Conservation (phyloP, 1,139 yeast species). For the Yamadazyma buinensis region DNA sequence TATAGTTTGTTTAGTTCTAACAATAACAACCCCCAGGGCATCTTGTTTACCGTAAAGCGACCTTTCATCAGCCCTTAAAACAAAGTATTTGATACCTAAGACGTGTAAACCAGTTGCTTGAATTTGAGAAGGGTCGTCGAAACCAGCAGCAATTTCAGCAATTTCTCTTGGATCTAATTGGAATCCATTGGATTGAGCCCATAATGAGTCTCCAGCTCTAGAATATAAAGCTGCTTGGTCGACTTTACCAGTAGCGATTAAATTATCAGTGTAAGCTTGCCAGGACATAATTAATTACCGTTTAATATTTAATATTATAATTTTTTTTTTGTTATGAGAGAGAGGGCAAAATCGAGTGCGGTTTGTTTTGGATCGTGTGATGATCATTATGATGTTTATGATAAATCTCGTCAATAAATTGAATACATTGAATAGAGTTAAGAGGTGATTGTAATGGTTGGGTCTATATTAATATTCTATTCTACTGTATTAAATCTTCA, state of each 20-base stretch:
- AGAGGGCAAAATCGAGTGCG: too few relatives aligned
- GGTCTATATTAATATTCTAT: too few relatives aligned
- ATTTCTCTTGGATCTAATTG: slow-evolving; percentile 70
- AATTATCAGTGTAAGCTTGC: slow-evolving; percentile 91
- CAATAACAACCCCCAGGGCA: slow-evolving; percentile 84
- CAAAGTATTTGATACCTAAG: slow-evolving; percentile 81
- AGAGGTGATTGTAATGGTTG: too few relatives aligned
- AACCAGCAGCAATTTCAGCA: slow-evolving; percentile 70
- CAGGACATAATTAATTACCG: slow-evolving; percentile 33
- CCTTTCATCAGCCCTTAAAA: slow-evolving; percentile 87
- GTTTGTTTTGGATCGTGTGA: too few relatives aligned
- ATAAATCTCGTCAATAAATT: too few relatives aligned
- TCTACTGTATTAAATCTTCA: slow-evolving; percentile 13
- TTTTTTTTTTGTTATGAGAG: too few relatives aligned
- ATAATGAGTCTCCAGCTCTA: slow-evolving; percentile 87
- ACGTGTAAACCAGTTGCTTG: slow-evolving; percentile 85
- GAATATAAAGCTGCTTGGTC: slow-evolving; percentile 93
- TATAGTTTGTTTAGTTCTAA: slow-evolving; percentile 90
- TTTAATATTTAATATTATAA: too few relatives aligned
- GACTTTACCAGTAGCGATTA: slow-evolving; percentile 77
- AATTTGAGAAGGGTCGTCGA: slow-evolving; percentile 70
- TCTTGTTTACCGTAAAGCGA: slow-evolving; percentile 90
- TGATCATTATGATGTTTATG: too few relatives aligned
- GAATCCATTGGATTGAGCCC: slow-evolving; percentile 84
- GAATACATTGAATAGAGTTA: too few relatives aligned